A percentile compares a stretch with the other conserved stretches of the same genome.
Evolutionary conservation across 805 yeast species (phyloP).

Genomic region (Zygotorulaspora sp.): DNA sequence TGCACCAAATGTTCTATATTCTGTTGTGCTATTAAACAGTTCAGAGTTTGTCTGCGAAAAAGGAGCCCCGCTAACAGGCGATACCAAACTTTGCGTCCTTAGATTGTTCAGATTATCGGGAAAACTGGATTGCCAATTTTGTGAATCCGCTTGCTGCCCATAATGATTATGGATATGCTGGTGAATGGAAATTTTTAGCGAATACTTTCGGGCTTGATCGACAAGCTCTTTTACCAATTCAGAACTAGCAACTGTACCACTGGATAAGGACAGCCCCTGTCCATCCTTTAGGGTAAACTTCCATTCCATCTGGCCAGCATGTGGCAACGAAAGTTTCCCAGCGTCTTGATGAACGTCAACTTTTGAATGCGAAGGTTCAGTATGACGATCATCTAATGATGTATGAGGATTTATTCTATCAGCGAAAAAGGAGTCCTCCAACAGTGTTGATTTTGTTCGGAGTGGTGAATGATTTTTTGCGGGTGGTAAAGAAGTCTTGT

Average conservation of each 20-base stretch:
- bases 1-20: conserved; percentile 7
- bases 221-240: conserved; percentile 55
- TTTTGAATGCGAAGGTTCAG: neutral
- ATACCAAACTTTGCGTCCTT: neutral
- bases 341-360: conserved; percentile 1
- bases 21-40: conserved; percentile 10
- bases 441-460: neutral
- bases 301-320: conserved; percentile 50
- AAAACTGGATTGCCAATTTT: conserved; percentile 3
- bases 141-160: conserved; percentile 37
- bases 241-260: conserved; percentile 50
- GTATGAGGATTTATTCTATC: neutral
- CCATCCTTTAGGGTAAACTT: conserved; percentile 49
- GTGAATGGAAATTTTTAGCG: conserved; percentile 64
- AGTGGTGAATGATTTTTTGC: neutral
- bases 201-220: conserved; percentile 53
- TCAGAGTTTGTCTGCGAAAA: conserved; percentile 2
- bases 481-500: neutral
- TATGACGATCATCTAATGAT: neutral
- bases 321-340: neutral
- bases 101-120: conserved; percentile 3
- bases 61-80: neutral
- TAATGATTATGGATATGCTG: conserved; percentile 85
- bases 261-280: conserved; percentile 41
- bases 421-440: neutral